Conservation (phyloP, 2,329 filamentous ascomycete species). For the Colletotrichum tropicale region DNA sequence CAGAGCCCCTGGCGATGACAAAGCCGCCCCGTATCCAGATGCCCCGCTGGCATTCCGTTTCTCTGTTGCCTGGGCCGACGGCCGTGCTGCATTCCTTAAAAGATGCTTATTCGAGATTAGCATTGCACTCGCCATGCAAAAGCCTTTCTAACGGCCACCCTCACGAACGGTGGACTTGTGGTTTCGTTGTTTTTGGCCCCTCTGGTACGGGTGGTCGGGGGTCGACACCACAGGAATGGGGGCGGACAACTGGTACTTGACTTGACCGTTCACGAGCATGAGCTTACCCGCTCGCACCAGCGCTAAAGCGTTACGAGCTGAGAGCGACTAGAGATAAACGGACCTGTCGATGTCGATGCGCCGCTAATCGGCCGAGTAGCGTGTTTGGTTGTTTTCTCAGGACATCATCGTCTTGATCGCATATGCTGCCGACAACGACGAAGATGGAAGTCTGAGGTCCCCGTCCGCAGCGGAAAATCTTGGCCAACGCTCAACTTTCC, state of each 20-base stretch:
- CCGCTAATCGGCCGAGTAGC: background rate
- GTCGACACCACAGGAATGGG: background rate
- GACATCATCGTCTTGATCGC: background rate
- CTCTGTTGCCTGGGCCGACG: background rate
- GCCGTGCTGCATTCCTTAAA: background rate
- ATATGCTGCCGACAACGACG: background rate
- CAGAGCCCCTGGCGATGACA: background rate
- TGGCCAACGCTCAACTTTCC: background rate
- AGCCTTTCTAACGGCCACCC: background rate
- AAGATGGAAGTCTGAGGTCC: background rate
- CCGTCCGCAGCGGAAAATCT: background rate
- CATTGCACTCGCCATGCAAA: slow-evolving; percentile 5
- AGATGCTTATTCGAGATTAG: slow-evolving; percentile 1
- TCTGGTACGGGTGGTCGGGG: background rate
- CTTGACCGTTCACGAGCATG: background rate
- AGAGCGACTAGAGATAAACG: background rate
- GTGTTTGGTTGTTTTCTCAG: background rate
- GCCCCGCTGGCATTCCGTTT: background rate
- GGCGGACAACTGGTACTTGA: background rate
- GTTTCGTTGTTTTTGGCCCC: background rate
- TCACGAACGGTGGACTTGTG: background rate
- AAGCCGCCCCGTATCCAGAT: background rate
- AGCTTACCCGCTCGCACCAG: background rate
- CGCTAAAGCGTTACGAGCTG: background rate
- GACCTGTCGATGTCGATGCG: background rate